Evolutionary conservation across 2,329 filamentous ascomycete genomes (phyloP), one percentile per base, ranked within the genome.

Genomic region (Alternaria angustiovoidea): DNA sequence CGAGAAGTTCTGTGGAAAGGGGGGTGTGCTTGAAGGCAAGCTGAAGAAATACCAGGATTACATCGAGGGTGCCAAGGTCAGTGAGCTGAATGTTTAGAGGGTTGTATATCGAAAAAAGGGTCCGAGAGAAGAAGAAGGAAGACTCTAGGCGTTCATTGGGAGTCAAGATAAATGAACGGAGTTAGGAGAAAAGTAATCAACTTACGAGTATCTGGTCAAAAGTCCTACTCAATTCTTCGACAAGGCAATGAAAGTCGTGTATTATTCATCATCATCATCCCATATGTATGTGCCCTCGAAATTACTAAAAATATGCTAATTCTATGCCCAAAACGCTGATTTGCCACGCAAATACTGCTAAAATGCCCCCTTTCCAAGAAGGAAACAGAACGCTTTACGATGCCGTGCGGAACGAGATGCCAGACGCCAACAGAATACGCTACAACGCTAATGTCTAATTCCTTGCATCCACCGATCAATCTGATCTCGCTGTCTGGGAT

Each of bases 401-500:
- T 41, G 34, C 34, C 1, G 28, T 51, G 22, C 22, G 24, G 28
- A 49, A n/a, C 28, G 22, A 39, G 14, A 30, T 41, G n/a, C 49
- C 36, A 51, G 5, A 41, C 22, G 5, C 32, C 46, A 26, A 7
- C 14, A 24, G 24, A n/a, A 48, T 7, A 36, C 30, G 14, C 46
- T 36, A 41, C 34, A 28, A 28, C 24, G 48, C 18, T 42, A 73
- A 49, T 67, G 65, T 58, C 67, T 64, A 55, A 82, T 73, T 48
- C 78, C 74, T 67, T 84, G 80, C 69, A 86, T 82, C 87, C 87
- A 89, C 34, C 82, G 84, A 78, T 88, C 85, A 75, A 89, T 87
- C 59, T 85, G 78, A 59, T 84, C 85, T 54, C 85, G 79, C 69
- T 87, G 85, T 54, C 79, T 79, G 5, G 81, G 76, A 70, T 86